Evolutionary conservation across 2,329 filamentous ascomycete species (phyloP), one percentile per base, ranked within the genome.

Genomic region (Fragosphaeria purpurea): DNA sequence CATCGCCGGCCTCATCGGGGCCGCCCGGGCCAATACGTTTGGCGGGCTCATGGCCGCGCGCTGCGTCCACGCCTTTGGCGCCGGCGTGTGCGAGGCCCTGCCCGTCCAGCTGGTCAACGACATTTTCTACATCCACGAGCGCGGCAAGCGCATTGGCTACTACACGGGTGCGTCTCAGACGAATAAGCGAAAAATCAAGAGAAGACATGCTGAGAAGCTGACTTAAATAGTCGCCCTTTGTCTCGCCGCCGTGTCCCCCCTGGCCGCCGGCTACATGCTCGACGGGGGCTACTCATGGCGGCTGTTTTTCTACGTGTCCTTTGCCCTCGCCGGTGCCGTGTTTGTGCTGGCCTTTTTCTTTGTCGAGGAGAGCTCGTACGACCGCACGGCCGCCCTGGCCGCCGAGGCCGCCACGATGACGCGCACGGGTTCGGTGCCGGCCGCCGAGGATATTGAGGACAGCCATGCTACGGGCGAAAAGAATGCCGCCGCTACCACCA

Each of bases 231-330:
- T 77, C n/a, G 72, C 69, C 46, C 70, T 79, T 41, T 78, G 75
- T 56, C 67, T 76, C 31, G 75, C 74, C 4, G 62, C 73, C 0
- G 74, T 74, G 1, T 73, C 74, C 1, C 74, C 76, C 0, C 64
- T 80, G 0, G 77, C 74, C 38, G 74, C 76, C 0, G 75, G 76
- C 6, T 80, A 80, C 60, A 79, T 80, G 75, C 69, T 80, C 4
- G 68, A 71, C 2, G 75, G 70, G 0, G 72, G 72, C n/a, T 73
- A 78, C 59, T 76, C 74, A 4, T 80, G 76, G 76, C 65, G 73
- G 8, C 68, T 80, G 0, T 80, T 73, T 64, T 80, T 79, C 66
- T 80, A 79, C 61, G 76, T 80, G 42, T 69, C 72, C 47, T 69
- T 75, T 34, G 76, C 75, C 1, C 79, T 81, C 38, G 57, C 53